phyloP scores from a whole-genome alignment of 768 basidiomycete species.

The Termitomyces sp. region DNA sequence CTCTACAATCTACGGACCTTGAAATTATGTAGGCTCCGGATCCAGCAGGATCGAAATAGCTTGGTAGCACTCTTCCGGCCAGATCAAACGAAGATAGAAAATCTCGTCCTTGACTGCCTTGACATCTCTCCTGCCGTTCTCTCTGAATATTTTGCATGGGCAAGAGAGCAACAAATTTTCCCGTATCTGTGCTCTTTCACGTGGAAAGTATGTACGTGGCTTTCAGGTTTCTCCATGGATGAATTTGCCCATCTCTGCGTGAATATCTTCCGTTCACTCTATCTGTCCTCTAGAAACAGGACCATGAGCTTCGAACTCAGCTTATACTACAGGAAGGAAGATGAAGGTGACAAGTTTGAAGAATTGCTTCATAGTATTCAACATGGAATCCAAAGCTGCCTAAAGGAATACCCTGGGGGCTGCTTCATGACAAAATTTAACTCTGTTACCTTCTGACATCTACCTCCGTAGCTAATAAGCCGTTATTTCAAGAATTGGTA shows the following conservation, averaged over 20 bases:
- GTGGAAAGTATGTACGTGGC: neutral
- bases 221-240: neutral
- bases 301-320: neutral
- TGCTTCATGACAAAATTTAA: neutral
- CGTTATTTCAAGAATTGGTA: too few relatives aligned
- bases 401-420: neutral
- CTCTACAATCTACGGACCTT: neutral
- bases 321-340: neutral
- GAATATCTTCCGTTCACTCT: neutral
- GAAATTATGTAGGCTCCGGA: neutral
- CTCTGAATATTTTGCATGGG: neutral
- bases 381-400: neutral
- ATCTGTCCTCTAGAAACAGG: neutral
- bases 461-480: neutral
- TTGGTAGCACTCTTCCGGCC: neutral
- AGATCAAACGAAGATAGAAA: neutral
- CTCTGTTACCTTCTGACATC: neutral
- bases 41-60: neutral
- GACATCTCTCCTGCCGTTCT: neutral
- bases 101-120: neutral
- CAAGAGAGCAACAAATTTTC: neutral
- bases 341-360: neutral
- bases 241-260: neutral
- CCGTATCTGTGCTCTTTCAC: neutral
- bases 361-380: neutral